These are phyloP conservation scores for Trichoderma cornu-damae DNA, from an alignment of 2,329 filamentous ascomycete genomes.

Conservation along the genomic window DNA sequence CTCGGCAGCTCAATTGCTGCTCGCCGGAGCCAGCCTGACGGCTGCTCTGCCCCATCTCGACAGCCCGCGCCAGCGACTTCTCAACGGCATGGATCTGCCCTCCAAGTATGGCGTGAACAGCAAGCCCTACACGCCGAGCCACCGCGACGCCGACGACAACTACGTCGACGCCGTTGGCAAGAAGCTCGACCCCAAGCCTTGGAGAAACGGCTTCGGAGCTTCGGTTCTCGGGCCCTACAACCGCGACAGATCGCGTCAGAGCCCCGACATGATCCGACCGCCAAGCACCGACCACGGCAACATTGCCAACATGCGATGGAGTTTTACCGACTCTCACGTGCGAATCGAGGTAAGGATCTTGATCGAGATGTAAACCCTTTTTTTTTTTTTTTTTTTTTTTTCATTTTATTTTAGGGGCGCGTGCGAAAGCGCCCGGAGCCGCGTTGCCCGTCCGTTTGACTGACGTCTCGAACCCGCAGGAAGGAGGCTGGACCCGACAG, in stretches of 20 bases:
- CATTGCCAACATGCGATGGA: conserved; percentile 68
- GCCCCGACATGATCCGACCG: conserved; percentile 65
- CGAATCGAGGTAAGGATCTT: conserved; percentile 52
- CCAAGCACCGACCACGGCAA: conserved; percentile 68
- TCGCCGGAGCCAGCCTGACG: conserved; percentile 24
- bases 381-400: too few species aligned
- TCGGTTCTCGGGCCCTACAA: conserved; percentile 68
- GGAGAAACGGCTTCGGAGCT: conserved; percentile 58
- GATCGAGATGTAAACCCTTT: too few species aligned
- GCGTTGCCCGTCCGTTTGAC: not conserved
- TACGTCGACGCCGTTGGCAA: conserved; percentile 57
- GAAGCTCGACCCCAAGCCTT: conserved; percentile 60
- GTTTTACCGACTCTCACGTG: conserved; percentile 59
- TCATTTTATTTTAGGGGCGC: not conserved
- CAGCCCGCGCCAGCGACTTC: conserved; percentile 51
- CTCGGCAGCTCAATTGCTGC: conserved; percentile 26
- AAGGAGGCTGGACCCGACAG: conserved; percentile 72
- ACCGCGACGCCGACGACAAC: conserved; percentile 57
- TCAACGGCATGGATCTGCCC: conserved; percentile 45
- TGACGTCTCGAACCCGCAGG: conserved; percentile 37
- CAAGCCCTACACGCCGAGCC: conserved; percentile 54
- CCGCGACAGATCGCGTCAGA: conserved; percentile 60
- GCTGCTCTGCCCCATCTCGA: conserved; percentile 37
- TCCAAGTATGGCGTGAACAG: conserved; percentile 37
- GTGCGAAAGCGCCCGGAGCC: not conserved